These are phyloP conservation scores for Nigrospora sphaerica DNA, from an alignment of 2,329 filamentous ascomycete species.

Conservation along the genomic window DNA sequence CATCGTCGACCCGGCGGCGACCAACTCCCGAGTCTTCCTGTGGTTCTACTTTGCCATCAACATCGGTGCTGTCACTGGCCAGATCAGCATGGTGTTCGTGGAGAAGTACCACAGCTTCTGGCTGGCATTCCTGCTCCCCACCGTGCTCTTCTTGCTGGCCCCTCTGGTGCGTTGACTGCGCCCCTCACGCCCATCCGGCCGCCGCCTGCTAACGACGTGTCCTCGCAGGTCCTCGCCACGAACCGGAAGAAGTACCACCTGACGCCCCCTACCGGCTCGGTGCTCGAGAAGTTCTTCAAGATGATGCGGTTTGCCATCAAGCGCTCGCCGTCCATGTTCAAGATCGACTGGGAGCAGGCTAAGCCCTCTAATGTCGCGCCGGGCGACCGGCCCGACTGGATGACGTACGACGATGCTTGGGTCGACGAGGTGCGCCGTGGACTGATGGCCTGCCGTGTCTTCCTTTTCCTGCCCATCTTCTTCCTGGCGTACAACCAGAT, in stretches of 20 bases:
- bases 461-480: slow-evolving; percentile 33
- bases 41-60: slow-evolving; percentile 48
- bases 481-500: slow-evolving; percentile 32
- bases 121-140: slow-evolving; percentile 39
- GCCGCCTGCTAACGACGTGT: too few species aligned
- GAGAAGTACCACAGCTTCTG: slow-evolving; percentile 58
- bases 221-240: slow-evolving; percentile 35
- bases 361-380: slow-evolving; percentile 44
- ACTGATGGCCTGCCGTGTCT: slow-evolving; percentile 31
- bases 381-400: slow-evolving; percentile 33
- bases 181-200: too few species aligned
- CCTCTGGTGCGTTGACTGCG: slow-evolving; percentile 28
- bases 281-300: slow-evolving; percentile 52
- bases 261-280: slow-evolving; percentile 57
- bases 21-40: slow-evolving; percentile 61
- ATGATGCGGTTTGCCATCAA: slow-evolving; percentile 46
- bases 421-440: slow-evolving; percentile 58
- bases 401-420: slow-evolving; percentile 58
- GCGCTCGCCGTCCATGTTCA: slow-evolving; percentile 24
- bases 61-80: slow-evolving; percentile 38
- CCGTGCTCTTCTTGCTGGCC: slow-evolving; percentile 47
- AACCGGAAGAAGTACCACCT: slow-evolving; percentile 51
- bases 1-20: slow-evolving; percentile 63
- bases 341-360: slow-evolving; percentile 51
- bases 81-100: slow-evolving; percentile 49